Evolutionary conservation across 1,139 yeast genomes (phyloP).

Genomic region (Petasospora rhodanensis): DNA sequence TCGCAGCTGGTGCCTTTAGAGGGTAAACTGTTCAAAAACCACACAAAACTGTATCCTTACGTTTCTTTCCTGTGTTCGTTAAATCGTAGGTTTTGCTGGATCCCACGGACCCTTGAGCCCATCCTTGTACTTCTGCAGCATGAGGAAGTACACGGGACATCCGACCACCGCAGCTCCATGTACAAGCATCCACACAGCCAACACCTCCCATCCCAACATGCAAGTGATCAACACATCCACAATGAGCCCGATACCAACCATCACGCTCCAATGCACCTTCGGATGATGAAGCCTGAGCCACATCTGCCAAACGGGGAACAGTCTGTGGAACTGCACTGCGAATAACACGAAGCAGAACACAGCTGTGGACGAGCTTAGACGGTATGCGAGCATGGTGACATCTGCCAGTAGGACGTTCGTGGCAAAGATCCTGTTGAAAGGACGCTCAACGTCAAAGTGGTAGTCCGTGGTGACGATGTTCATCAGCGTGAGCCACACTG

Average conservation of each 20-base stretch:
- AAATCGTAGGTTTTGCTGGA: conserved; percentile 65
- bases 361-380: conserved; percentile 64
- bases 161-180: conserved; percentile 48
- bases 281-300: conserved; percentile 43
- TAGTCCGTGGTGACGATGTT: conserved; percentile 26
- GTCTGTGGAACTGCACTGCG: conserved; percentile 65
- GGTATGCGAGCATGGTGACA: conserved; percentile 84
- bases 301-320: conserved; percentile 66
- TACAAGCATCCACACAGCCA: conserved; percentile 40
- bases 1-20: conserved; percentile 86
- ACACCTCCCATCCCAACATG: conserved; percentile 9
- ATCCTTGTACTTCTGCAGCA: conserved; percentile 75
- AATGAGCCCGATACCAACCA: conserved; percentile 3
- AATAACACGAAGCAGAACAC: conserved; percentile 81
- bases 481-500: conserved; percentile 70
- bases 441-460: conserved; percentile 27
- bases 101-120: conserved; percentile 96
- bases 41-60: too few relatives aligned
- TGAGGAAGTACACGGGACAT: conserved; percentile 67
- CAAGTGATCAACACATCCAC: conserved; percentile 26
- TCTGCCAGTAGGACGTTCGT: conserved; percentile 83
- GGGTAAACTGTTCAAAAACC: too few relatives aligned
- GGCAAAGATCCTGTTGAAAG: conserved; percentile 45
- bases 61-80: too few relatives aligned
- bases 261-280: conserved; percentile 31